Evolutionary conservation across 768 basidiomycete species (phyloP).

Genomic region (Scleroderma bovista): DNA sequence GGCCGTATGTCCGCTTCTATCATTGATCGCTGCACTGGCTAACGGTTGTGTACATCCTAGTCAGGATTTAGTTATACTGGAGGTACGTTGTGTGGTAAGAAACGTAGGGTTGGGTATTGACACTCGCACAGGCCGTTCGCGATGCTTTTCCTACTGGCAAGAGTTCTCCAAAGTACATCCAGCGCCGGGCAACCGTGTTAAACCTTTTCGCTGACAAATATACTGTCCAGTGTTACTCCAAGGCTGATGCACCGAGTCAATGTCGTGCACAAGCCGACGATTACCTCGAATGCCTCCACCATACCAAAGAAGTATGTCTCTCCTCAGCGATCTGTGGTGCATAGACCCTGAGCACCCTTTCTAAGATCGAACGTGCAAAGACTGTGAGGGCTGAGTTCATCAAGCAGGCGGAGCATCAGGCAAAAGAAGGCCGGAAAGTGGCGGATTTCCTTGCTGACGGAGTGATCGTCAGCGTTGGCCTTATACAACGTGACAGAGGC

Average conservation of each 20-base stretch:
- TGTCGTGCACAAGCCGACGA: constrained; percentile 74
- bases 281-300: constrained; percentile 89
- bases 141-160: constrained; percentile 92
- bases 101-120: background rate
- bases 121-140: constrained; percentile 55
- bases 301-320: constrained; percentile 75
- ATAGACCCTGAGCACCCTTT: background rate
- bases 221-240: constrained; percentile 69
- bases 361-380: constrained; percentile 60
- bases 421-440: constrained; percentile 64
- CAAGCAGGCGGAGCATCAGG: constrained; percentile 57
- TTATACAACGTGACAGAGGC: constrained; percentile 53
- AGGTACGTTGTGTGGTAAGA: constrained; percentile 33
- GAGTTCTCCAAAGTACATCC: constrained; percentile 66
- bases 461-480: constrained; percentile 68
- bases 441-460: constrained; percentile 70
- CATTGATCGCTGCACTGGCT: constrained; percentile 3
- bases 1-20: constrained; percentile 28
- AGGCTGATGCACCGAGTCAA: constrained; percentile 65
- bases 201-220: constrained; percentile 4
- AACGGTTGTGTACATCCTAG: constrained; percentile 27
- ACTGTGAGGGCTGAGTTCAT: constrained; percentile 68
- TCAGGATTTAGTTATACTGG: constrained; percentile 64
- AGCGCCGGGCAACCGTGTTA: background rate
- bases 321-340: constrained; percentile 1